Evolutionary conservation across 768 basidiomycete genomes (phyloP), one percentile per base, ranked within the genome.

Genomic region (Pleurotus giganteus): DNA sequence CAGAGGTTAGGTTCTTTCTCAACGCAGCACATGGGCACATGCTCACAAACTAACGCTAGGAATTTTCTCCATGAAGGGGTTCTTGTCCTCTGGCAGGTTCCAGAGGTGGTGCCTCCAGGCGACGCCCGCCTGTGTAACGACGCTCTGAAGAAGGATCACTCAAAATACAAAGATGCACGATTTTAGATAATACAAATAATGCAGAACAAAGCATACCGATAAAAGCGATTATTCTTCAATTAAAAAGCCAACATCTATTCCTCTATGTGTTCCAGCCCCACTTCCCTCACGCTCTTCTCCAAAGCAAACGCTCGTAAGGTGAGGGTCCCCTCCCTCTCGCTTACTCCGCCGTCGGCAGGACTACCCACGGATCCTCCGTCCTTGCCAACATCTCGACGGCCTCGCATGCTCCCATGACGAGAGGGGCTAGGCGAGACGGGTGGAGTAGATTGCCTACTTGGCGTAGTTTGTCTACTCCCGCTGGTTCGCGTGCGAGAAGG

Each of bases 271-370:
- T 45, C 43, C 26, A 45, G 8, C 19, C 9, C 26, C 24, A 24
- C 43, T 24, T 45, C 43, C 24, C 43, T 45, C n/a, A 45, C 49
- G 37, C 49, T 51, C 34, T 51, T 51, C 49, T 51, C 49, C 19
- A 51, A 23, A 15, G 49, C 49, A 36, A 51, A 39, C 21, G 49
- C 49, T 37, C 49, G 29, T 24, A 51, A 51, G 4, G 31, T 51
- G 15, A 51, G 49, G 5, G 49, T 51, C 49, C 29, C 34, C 17
- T 51, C 49, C 7, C 49, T 47, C 46, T 17, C 46, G 23, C 9
- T 47, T 13, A 32, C 6, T 6, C 31, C 13, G 13, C 31, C 31
- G 13, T 13, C 9, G 6, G 17, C 9, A 41, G 12, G 8, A 41
- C 39, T n/a, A 26, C 24, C 32, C 49, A 23, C 13, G 32, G 28